Conservation (phyloP, 768 basidiomycete species). For the Termitomyces sp. region DNA sequence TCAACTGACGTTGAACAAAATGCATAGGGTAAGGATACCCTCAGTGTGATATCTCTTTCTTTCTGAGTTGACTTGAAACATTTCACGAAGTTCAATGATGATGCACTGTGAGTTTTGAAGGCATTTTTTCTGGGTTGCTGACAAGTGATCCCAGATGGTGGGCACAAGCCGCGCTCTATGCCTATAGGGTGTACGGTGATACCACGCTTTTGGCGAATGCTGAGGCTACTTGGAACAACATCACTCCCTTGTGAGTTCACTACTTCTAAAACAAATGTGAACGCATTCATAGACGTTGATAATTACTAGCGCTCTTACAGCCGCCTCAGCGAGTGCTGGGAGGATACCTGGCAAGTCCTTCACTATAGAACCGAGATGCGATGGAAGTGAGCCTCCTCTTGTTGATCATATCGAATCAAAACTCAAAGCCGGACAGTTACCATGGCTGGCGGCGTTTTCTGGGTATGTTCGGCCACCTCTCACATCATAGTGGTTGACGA, state of each 20-base stretch:
- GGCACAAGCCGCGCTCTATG: constrained; percentile 49
- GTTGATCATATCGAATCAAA: not conserved
- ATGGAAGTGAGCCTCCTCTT: constrained; percentile 30
- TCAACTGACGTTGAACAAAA: not conserved
- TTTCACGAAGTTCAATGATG: constrained; percentile 38
- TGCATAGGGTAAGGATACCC: not conserved
- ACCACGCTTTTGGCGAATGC: constrained; percentile 37
- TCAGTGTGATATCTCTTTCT: not conserved
- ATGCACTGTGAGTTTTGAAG: constrained; percentile 33
- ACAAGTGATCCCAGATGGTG: constrained; percentile 36
- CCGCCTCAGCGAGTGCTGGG: constrained; percentile 33
- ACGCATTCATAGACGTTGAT: not conserved
- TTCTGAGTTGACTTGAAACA: not conserved
- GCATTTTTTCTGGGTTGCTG: not conserved
- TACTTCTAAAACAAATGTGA: not conserved
- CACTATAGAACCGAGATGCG: constrained; percentile 36
- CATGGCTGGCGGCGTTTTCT: constrained; percentile 55
- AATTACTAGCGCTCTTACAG: constrained; percentile 37
- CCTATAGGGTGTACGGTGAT: constrained; percentile 45
- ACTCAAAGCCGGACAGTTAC: constrained; percentile 24
- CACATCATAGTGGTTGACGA: not conserved
- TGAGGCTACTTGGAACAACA: constrained; percentile 44
- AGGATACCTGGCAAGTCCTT: constrained; percentile 38
- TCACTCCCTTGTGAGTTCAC: constrained; percentile 38
- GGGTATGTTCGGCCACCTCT: constrained; percentile 27